Evolutionary conservation across 2,329 filamentous ascomycete genomes (phyloP).

Genomic region (Xylariaceae sp.): DNA sequence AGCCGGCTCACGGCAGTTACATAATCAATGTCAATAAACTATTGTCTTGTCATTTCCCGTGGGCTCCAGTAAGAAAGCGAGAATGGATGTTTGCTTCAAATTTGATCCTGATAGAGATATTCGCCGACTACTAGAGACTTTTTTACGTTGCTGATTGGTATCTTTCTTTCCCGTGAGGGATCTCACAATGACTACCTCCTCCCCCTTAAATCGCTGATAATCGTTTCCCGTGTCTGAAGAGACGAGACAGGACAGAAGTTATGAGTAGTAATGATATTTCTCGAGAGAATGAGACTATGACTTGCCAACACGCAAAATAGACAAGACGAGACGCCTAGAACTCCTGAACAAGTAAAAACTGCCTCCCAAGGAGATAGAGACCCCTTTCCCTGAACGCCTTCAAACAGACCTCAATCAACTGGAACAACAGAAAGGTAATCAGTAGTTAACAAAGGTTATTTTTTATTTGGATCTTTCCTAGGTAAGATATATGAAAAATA

Average conservation of each 20-base stretch:
- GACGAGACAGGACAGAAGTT: no score
- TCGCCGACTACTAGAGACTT: constrained; percentile 4
- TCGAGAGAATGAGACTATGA: neutral
- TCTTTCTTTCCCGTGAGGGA: no score
- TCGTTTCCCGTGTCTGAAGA: no score
- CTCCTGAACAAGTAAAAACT: neutral
- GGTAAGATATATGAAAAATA: no score
- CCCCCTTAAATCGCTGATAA: neutral
- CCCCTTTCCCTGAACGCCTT: no score
- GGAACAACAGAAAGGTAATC: neutral
- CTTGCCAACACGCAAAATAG: neutral
- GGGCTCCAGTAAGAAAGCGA: no score
- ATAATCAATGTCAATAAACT: neutral
- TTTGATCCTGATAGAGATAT: constrained; percentile 5
- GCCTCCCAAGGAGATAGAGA: neutral
- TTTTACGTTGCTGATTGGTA: neutral
- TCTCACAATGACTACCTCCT: neutral
- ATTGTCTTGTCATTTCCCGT: neutral
- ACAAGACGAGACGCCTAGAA: neutral
- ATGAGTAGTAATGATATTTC: no score
- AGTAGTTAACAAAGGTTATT: neutral
- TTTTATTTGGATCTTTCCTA: no score
- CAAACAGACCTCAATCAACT: no score
- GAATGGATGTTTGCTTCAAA: neutral
- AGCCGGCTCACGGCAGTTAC: neutral